Evolutionary conservation across 208 protist species (phyloP).

Genomic region (Kentomonas sorsogonicus): DNA sequence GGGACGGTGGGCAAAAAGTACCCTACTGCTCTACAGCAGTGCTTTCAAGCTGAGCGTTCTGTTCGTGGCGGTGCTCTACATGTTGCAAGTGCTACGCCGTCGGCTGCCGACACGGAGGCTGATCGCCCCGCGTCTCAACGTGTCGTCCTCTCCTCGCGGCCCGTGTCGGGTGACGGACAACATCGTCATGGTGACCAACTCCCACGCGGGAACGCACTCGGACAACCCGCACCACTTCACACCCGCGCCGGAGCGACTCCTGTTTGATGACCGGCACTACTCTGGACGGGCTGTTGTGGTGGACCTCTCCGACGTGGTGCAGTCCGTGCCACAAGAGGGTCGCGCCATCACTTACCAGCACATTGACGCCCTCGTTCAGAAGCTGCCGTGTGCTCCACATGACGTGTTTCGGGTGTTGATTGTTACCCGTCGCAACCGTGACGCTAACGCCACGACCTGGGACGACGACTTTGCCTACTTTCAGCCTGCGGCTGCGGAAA

Average conservation of each 20-base stretch:
- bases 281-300: slow-evolving; percentile 53
- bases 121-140: slow-evolving; percentile 34
- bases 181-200: slow-evolving; percentile 54
- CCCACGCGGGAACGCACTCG: slow-evolving; percentile 71
- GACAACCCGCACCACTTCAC: slow-evolving; percentile 64
- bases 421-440: slow-evolving; percentile 20
- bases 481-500: slow-evolving; percentile 31
- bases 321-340: neutral
- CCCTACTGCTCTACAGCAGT: too few species aligned
- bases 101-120: slow-evolving; percentile 20
- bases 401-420: slow-evolving; percentile 50
- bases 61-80: slow-evolving; percentile 10
- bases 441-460: slow-evolving; percentile 7
- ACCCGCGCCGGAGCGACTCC: slow-evolving; percentile 17
- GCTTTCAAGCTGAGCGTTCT: too few species aligned
- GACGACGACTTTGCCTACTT: slow-evolving; percentile 41
- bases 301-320: slow-evolving; percentile 32
- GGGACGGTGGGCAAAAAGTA: too few species aligned
- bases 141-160: slow-evolving; percentile 24
- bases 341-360: slow-evolving; percentile 36
- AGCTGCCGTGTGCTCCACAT: slow-evolving; percentile 15
- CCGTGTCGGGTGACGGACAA: slow-evolving; percentile 50
- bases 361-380: slow-evolving; percentile 22
- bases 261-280: slow-evolving; percentile 61
- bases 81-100: slow-evolving; percentile 24